These are phyloP conservation scores for Fusarium anguioides DNA, from an alignment of 2,329 filamentous ascomycete genomes.

Conservation along the genomic window DNA sequence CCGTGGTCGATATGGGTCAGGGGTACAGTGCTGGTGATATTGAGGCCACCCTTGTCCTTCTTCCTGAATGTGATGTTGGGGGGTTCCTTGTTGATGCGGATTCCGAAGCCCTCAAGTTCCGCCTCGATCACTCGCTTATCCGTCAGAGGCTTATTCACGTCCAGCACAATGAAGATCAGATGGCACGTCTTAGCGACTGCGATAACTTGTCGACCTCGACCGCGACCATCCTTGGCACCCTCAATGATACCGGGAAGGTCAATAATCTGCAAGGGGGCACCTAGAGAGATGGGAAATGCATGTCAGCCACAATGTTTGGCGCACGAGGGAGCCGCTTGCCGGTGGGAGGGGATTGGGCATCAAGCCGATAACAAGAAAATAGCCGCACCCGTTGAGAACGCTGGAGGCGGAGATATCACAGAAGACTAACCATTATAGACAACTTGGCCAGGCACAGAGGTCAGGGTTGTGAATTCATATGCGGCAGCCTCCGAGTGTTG, in stretches of 20 bases:
- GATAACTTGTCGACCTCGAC: constrained; percentile 97
- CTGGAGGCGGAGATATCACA: constrained; percentile 8
- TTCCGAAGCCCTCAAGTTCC: constrained; percentile 96
- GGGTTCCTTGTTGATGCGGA: constrained; percentile 95
- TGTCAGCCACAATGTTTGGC: constrained; percentile 36
- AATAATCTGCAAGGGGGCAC: constrained; percentile 97
- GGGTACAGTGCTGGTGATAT: constrained; percentile 93
- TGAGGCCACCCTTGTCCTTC: constrained; percentile 98
- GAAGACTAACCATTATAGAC: constrained; percentile 80
- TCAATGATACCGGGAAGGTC: constrained; percentile 99
- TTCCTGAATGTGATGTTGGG: constrained; percentile 99
- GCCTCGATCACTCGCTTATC: constrained; percentile 96
- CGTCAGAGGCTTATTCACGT: constrained; percentile 97
- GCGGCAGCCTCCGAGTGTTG: constrained; percentile 97
- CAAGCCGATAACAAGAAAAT: constrained; percentile 17
- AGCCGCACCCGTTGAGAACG: constrained; percentile 12
- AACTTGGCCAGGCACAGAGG: constrained; percentile 95
- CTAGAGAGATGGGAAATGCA: constrained; percentile 46
- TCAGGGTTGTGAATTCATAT: constrained; percentile 98
- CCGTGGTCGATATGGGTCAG: constrained; percentile 93
- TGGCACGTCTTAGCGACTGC: constrained; percentile 99
- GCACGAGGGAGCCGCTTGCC: constrained; percentile 15
- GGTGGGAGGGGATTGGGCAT: constrained; percentile 28
- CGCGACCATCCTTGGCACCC: constrained; percentile 97
- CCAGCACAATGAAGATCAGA: constrained; percentile 97